Conservation (phyloP, 768 basidiomycete species). For the Neoboletus magnificus region DNA sequence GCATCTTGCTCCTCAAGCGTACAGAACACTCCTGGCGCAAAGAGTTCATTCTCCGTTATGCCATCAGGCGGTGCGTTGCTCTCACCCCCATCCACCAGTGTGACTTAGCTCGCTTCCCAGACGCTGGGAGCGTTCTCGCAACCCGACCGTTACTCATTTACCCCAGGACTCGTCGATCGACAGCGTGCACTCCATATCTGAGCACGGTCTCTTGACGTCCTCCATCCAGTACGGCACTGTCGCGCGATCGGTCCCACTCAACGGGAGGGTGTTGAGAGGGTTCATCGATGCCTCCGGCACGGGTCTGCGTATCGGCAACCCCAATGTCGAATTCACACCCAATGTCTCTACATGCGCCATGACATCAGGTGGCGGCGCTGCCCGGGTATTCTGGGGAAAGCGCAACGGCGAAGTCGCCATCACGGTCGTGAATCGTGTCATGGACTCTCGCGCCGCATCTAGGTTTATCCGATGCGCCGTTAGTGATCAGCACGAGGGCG, state of each 20-base stretch:
- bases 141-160: slow-evolving; percentile 55
- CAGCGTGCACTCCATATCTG: slow-evolving; percentile 57
- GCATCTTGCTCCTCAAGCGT: slow-evolving; percentile 51
- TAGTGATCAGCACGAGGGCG: slow-evolving; percentile 62
- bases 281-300: slow-evolving; percentile 63
- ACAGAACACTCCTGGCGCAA: slow-evolving; percentile 62
- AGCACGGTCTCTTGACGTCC: slow-evolving; percentile 52
- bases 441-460: slow-evolving; percentile 51
- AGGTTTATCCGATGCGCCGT: slow-evolving; percentile 47
- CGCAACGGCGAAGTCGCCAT: slow-evolving; percentile 64
- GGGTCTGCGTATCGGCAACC: slow-evolving; percentile 63
- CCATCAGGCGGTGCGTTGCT: slow-evolving; percentile 47
- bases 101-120: slow-evolving; percentile 36
- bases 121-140: slow-evolving; percentile 67
- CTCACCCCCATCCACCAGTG: not conserved
- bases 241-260: slow-evolving; percentile 67
- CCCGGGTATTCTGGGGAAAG: slow-evolving; percentile 72
- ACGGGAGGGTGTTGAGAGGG: slow-evolving; percentile 66
- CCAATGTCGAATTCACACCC: slow-evolving; percentile 71
- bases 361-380: slow-evolving; percentile 60
- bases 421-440: slow-evolving; percentile 52
- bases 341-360: slow-evolving; percentile 59
- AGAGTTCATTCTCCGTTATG: slow-evolving; percentile 62
- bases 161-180: slow-evolving; percentile 61
- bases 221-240: slow-evolving; percentile 70